phyloP scores from a whole-genome alignment of 805 yeast genomes.

The Myxozyma melibiosi region DNA sequence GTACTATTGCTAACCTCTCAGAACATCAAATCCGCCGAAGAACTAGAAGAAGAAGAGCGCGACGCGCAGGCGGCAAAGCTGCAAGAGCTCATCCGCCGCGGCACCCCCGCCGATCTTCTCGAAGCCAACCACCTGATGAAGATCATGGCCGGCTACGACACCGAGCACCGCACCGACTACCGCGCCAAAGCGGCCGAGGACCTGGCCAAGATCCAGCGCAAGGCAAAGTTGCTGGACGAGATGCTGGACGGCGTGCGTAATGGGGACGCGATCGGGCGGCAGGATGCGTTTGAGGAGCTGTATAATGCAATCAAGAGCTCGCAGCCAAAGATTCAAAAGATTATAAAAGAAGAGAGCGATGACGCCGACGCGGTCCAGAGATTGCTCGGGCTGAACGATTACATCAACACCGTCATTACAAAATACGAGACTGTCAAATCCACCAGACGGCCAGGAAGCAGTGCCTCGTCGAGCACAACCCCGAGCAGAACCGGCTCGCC shows the following conservation, averaged over 20 bases:
- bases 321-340: slow-evolving; percentile 82
- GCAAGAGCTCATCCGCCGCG: slow-evolving; percentile 93
- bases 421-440: slow-evolving; percentile 66
- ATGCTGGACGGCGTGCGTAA: slow-evolving; percentile 58
- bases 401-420: slow-evolving; percentile 65
- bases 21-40: slow-evolving; percentile 70
- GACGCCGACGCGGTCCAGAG: slow-evolving; percentile 65
- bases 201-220: slow-evolving; percentile 77
- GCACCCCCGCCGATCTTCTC: slow-evolving; percentile 90
- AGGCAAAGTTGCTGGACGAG: slow-evolving; percentile 83
- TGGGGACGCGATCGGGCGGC: slow-evolving; percentile 46
- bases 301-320: slow-evolving; percentile 77
- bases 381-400: slow-evolving; percentile 71
- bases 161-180: slow-evolving; percentile 73
- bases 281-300: slow-evolving; percentile 79
- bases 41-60: slow-evolving; percentile 88
- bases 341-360: slow-evolving; percentile 77
- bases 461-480: slow-evolving; percentile 18
- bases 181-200: slow-evolving; percentile 81
- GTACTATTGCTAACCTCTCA: slow-evolving; percentile 51
- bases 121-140: slow-evolving; percentile 98
- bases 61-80: slow-evolving; percentile 91
- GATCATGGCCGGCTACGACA: slow-evolving; percentile 96
- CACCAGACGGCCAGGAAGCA: slow-evolving; percentile 48
- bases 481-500: slow-evolving; percentile 18